Evolutionary conservation across 306 rosid genomes (phyloP), one percentile per base, ranked within the genome.

Genomic region (Purshia tridentata): DNA sequence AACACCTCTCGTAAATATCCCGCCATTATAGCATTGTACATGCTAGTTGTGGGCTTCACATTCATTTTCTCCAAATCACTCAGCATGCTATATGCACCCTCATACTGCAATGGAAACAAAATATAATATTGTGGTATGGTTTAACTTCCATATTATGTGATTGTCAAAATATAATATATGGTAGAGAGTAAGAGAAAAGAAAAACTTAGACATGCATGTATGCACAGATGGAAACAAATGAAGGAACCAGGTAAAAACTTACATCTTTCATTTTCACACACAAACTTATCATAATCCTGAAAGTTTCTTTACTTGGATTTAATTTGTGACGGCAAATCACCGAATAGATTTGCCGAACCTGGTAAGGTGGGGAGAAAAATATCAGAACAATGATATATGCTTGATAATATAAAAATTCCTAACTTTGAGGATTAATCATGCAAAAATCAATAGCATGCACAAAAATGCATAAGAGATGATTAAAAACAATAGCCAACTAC

Each of bases 1-100:
- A 67, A 56, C 81, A 94, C 98, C 96, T 91, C 91, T 57, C 95
- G 91, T 67, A 88, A 91, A 86, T 87, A 91, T 64, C 96, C 98
- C n/a, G 78, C 89, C 91, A 94, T 82, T 74, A 94, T 89, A 70
- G 90, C 80, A 80, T 94, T 91, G 87, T 86, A 94, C 91, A 91
- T 88, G 83, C 20, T 13, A 13, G 84, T 1, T 0, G 87, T 82
- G 52, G 91, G 86, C 52, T 45, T 77, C 79, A 88, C 39, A 69
- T 81, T 76, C 86, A 78, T 76, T 80, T 85, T 74, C 76, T 83
- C 69, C 52, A 84, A 73, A 73, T 86, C 91, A 61, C 61, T 65
- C 49, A 91, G 82, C 86, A 94, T 72, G 78, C 65, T 58, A 81
- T 84, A 83, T 13, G 98, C 97, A 69, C 87, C 83, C 52, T 65